Percentiles rank a stretch among this genome's conserved stretches.
Evolutionary conservation across 1,139 yeast species (phyloP).

Genomic region (Debaryomyces robertsiae): DNA sequence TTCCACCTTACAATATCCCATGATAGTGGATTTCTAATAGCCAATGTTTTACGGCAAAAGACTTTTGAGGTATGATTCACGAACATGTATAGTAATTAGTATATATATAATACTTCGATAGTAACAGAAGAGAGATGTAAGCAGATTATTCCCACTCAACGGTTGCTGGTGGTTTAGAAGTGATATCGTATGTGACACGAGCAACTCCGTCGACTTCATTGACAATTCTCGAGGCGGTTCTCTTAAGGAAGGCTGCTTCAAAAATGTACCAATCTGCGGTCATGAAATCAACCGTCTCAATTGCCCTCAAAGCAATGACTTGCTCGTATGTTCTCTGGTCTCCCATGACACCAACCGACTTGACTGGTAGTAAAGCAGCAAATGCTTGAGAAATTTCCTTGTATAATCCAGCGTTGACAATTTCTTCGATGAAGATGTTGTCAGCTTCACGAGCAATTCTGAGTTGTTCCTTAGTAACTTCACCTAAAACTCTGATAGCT

Average conservation of each 20-base stretch:
- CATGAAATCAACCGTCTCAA: slow-evolving; percentile 97
- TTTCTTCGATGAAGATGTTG: slow-evolving; percentile 92
- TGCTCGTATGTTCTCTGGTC: slow-evolving; percentile 99
- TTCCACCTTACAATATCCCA: slow-evolving; percentile 64
- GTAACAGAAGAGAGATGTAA: neutral
- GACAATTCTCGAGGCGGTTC: slow-evolving; percentile 92
- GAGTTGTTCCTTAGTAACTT: slow-evolving; percentile 89
- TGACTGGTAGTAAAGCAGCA: slow-evolving; percentile 95
- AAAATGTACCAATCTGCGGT: slow-evolving; percentile 99
- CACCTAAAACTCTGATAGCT: slow-evolving; percentile 97
- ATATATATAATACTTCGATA: neutral
- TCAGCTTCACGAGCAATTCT: slow-evolving; percentile 98
- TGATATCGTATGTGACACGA: slow-evolving; percentile 97
- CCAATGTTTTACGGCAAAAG: slow-evolving; percentile 52
- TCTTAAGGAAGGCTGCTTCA: slow-evolving; percentile 89
- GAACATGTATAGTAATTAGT: slow-evolving; percentile 7
- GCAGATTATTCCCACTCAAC: slow-evolving; percentile 91
- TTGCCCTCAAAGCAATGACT: slow-evolving; percentile 97
- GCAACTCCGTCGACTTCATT: slow-evolving; percentile 99
- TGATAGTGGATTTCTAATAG: slow-evolving; percentile 58
- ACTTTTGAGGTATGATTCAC: slow-evolving; percentile 5
- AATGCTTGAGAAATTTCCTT: slow-evolving; percentile 95
- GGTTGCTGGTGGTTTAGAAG: slow-evolving; percentile 99
- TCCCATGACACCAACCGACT: slow-evolving; percentile 99
- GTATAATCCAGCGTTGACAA: slow-evolving; percentile 89